Evolutionary conservation across 2,329 filamentous ascomycete genomes (phyloP).

Genomic region (Metarhizium guizhouense): DNA sequence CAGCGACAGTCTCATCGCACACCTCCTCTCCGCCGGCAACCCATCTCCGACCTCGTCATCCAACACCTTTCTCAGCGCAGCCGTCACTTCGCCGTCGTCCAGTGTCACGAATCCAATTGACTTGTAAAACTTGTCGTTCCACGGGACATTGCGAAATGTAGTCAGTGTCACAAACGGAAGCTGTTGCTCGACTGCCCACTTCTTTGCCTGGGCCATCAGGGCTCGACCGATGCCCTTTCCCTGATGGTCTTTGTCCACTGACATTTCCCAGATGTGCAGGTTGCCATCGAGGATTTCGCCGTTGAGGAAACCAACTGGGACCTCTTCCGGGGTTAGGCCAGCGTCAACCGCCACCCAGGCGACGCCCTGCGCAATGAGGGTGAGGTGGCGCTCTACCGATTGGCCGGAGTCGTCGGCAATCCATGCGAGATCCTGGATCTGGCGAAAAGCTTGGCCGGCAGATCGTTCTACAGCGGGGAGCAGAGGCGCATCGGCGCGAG

Average conservation of each 20-base stretch:
- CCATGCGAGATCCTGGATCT: conserved; percentile 7
- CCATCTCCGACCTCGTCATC: background rate
- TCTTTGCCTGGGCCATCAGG: conserved; percentile 1
- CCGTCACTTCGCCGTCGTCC: background rate
- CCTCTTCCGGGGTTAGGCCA: background rate
- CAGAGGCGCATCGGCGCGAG: conserved; percentile 1
- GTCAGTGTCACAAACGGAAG: conserved; percentile 7
- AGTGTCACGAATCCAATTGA: conserved; percentile 1
- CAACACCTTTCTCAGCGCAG: background rate
- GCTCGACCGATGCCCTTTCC: conserved; percentile 6
- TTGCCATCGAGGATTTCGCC: conserved; percentile 5
- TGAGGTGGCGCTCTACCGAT: conserved; percentile 5
- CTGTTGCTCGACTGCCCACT: background rate
- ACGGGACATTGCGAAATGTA: conserved; percentile 5
- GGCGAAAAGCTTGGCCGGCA: conserved; percentile 7
- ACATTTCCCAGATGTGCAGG: conserved; percentile 10
- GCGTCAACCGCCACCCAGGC: conserved; percentile 7
- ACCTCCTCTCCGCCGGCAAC: background rate
- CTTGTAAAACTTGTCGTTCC: conserved; percentile 9
- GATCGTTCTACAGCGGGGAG: conserved; percentile 7
- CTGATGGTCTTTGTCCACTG: conserved; percentile 4
- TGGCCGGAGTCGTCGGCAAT: conserved; percentile 7
- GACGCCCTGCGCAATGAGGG: conserved; percentile 5
- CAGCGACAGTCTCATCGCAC: too few relatives aligned
- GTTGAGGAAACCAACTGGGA: conserved; percentile 9